A percentile compares a stretch with the other conserved stretches of the same genome.
phyloP scores from a whole-genome alignment of 108 stramenopile species.

The Fragilariopsis cylindrus region DNA sequence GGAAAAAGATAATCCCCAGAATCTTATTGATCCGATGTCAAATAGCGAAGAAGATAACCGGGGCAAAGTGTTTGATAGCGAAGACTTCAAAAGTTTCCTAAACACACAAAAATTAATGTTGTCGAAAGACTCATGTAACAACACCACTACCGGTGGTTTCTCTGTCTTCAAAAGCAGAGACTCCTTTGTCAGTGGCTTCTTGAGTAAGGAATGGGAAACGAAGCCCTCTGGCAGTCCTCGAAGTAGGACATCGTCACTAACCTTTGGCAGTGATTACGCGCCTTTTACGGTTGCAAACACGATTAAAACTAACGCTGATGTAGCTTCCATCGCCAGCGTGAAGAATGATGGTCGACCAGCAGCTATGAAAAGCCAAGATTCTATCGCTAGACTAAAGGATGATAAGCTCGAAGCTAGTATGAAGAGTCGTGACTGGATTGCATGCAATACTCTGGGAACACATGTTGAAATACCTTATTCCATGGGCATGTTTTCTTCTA shows the following conservation, averaged over 20 bases:
- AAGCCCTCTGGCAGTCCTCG: not conserved
- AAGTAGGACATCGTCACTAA: not conserved
- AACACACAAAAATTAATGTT: slow-evolving; percentile 5
- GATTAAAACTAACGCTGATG: too few relatives aligned
- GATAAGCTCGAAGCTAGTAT: not conserved
- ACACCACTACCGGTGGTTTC: slow-evolving; percentile 1
- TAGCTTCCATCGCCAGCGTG: not conserved
- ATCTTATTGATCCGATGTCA: not conserved
- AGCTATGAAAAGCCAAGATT: not conserved
- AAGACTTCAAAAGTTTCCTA: slow-evolving; percentile 27
- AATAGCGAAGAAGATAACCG: not conserved
- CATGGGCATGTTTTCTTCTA: slow-evolving; percentile 13
- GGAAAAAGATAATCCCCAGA: too few relatives aligned
- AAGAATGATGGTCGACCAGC: not conserved
- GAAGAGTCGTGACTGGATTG: slow-evolving; percentile 30
- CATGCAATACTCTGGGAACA: slow-evolving; percentile 20
- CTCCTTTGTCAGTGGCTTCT: slow-evolving; percentile 15
- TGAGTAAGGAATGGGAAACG: slow-evolving; percentile 26
- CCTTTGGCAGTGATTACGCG: not conserved
- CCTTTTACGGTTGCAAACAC: too few relatives aligned
- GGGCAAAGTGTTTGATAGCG: slow-evolving; percentile 15
- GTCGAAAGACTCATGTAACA: slow-evolving; percentile 19
- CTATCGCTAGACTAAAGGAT: slow-evolving; percentile 1
- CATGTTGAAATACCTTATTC: slow-evolving; percentile 32
- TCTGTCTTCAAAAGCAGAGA: slow-evolving; percentile 35